A percentile compares a stretch with the other conserved stretches of the same genome.
phyloP scores from a whole-genome alignment of 2,329 filamentous ascomycete species.

The Aspergillus eucalypticola region DNA sequence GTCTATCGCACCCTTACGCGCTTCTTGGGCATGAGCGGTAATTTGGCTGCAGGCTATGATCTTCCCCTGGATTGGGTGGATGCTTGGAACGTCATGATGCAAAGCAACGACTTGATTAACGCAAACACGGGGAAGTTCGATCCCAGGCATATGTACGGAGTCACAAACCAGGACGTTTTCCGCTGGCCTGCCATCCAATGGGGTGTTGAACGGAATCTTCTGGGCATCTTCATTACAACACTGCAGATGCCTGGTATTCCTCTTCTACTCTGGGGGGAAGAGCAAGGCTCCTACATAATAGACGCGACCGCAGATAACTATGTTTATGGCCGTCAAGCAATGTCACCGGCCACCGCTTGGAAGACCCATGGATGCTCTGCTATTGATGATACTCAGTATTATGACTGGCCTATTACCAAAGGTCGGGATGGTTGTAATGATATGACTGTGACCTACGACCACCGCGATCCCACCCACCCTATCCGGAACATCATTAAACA shows the following conservation, averaged over 20 bases:
- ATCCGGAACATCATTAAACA: constrained; percentile 62
- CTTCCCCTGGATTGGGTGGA: constrained; percentile 56
- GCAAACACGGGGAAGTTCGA: constrained; percentile 63
- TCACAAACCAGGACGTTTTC: constrained; percentile 67
- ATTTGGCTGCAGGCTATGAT: constrained; percentile 56
- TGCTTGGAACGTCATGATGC: constrained; percentile 58
- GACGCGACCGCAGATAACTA: constrained; percentile 67
- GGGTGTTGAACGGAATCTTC: constrained; percentile 58
- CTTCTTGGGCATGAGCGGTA: constrained; percentile 62
- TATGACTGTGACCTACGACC: constrained; percentile 58
- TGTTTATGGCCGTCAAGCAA: constrained; percentile 64
- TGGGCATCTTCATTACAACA: constrained; percentile 61
- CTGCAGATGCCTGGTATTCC: constrained; percentile 63
- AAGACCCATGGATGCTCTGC: constrained; percentile 65
- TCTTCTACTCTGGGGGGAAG: constrained; percentile 64
- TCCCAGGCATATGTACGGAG: constrained; percentile 65
- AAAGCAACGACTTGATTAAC: constrained; percentile 62
- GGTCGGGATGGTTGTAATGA: constrained; percentile 59
- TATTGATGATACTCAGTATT: constrained; percentile 58
- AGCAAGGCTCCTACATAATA: constrained; percentile 64
- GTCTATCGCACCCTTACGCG: constrained; percentile 64
- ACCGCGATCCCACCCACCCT: constrained; percentile 63
- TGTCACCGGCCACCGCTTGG: constrained; percentile 64
- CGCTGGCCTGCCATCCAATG: constrained; percentile 62
- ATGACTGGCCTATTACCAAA: constrained; percentile 58